Evolutionary conservation across 441 rosid genomes (phyloP).

Genomic region (Adansonia rubrostipa): DNA sequence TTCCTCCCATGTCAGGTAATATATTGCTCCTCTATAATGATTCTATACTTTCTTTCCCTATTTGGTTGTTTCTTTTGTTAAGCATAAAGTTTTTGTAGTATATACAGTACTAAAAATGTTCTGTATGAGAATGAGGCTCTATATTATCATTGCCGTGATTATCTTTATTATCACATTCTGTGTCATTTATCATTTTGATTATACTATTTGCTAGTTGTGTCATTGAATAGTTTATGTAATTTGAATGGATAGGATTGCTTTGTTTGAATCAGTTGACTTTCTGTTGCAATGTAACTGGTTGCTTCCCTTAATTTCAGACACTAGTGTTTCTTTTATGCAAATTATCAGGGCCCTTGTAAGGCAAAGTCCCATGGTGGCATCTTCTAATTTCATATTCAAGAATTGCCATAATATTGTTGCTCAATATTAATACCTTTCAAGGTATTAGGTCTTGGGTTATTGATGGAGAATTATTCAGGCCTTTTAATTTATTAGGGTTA

Average conservation of each 20-base stretch:
- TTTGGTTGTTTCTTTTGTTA: slow-evolving; percentile 14
- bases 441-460: not conserved
- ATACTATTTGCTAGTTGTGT: not conserved
- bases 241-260: slow-evolving; percentile 10
- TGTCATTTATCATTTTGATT: not conserved
- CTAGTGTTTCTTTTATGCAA: not conserved
- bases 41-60: not conserved
- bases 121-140: not conserved
- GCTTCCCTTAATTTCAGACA: not conserved
- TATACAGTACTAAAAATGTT: slow-evolving; percentile 11
- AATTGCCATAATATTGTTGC: not conserved
- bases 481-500: not conserved
- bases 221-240: not conserved
- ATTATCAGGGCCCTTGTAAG: not conserved
- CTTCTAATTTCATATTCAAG: not conserved
- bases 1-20: slow-evolving; percentile 97
- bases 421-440: not conserved
- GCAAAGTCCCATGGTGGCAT: not conserved
- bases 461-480: not conserved
- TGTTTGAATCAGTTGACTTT: slow-evolving; percentile 1
- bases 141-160: not conserved
- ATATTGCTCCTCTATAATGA: not conserved
- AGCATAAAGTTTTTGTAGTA: not conserved
- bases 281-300: not conserved
- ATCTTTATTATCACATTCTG: not conserved